Base-by-base conservation (phyloP, 2,329 filamentous ascomycete species). In the Spiromastix sp. region DNA sequence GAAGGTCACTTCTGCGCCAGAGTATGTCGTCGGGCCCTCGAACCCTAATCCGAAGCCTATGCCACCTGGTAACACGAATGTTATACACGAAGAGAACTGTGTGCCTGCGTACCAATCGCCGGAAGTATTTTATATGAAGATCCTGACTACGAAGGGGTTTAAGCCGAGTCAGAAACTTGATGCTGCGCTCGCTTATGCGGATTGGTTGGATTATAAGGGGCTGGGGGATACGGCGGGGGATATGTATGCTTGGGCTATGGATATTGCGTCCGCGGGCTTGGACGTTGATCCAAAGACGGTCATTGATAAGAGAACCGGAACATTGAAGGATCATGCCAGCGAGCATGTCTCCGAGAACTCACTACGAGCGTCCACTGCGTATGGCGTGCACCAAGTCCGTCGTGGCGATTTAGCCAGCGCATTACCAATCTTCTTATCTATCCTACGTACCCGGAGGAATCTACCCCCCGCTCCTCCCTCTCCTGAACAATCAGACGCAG, bases 341-440 rank as follows among this genome's bases (percentile, higher is more conserved):
- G 37, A 65, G 0, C 51, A 63, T 1, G 73, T 81, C 0, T 85
- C 82, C 0, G 67, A 73, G 4, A 96, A 95, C 50, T 57, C 94
- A 1, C 66, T 95, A 28, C 71, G 71, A 16, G 73, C 81, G 3
- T 72, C 85, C 24, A 94, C 85, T 0, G 79, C 81, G 9, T 66
- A 93, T 2, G 87, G 82, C 3, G 79, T 79, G 10, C 82, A 91
- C 60, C 75, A 80, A 46, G 89, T 87, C 5, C 71, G 76, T 29
- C 70, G 67, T 37, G 79, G 75, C 12, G 72, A 86, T 45, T 53
- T 85, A 12, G 59, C 74, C 5, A 61, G 69, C 3, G 85, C 89
- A 2, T 71, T 96, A 2, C 84, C 89, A 2, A 83, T 93, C 34
- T 81, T 93, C 49, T 70, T 93, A 26, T 93, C 86, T 18, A 67